Evolutionary conservation across 1,284 basidiomycete genomes (phyloP).

Genomic region (Microstroma glucosiphilum): DNA sequence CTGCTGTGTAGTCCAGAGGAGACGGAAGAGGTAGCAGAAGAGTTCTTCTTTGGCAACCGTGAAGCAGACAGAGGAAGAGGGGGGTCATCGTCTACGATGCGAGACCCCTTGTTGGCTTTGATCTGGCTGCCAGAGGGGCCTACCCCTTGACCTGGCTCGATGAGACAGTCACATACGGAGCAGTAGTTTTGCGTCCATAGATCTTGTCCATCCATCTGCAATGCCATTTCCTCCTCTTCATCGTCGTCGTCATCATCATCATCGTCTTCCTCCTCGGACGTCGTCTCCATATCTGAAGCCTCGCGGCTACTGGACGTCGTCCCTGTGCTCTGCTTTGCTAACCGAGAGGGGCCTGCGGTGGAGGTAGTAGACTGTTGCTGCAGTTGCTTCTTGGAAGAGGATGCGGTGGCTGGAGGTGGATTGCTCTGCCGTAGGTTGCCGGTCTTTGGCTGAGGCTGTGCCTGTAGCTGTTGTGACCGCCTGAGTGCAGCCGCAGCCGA

Average conservation of each 20-base stretch:
- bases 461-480: too few species aligned
- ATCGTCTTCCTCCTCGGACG: too few species aligned
- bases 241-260: slow-evolving; percentile 22
- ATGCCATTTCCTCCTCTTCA: slow-evolving; percentile 30
- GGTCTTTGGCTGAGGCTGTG: too few species aligned
- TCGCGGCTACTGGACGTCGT: too few species aligned
- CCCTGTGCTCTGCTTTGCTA: too few species aligned
- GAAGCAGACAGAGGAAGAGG: slow-evolving; percentile 3
- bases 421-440: too few species aligned
- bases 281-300: too few species aligned
- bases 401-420: too few species aligned
- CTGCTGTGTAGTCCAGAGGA: slow-evolving; percentile 24
- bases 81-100: neutral
- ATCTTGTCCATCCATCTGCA: slow-evolving; percentile 45
- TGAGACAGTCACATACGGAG: slow-evolving; percentile 39
- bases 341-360: too few species aligned
- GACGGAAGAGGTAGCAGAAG: slow-evolving; percentile 8
- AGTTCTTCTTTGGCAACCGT: slow-evolving; percentile 7
- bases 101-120: neutral
- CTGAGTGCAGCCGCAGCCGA: too few species aligned
- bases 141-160: slow-evolving; percentile 37
- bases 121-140: slow-evolving; percentile 11
- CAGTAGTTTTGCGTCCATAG: slow-evolving; percentile 42
- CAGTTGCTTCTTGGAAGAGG: too few species aligned
- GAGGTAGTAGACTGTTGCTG: too few species aligned